Evolutionary conservation across 805 yeast genomes (phyloP), one percentile per base, ranked within the genome.

Genomic region (Priceomyces castillae): DNA sequence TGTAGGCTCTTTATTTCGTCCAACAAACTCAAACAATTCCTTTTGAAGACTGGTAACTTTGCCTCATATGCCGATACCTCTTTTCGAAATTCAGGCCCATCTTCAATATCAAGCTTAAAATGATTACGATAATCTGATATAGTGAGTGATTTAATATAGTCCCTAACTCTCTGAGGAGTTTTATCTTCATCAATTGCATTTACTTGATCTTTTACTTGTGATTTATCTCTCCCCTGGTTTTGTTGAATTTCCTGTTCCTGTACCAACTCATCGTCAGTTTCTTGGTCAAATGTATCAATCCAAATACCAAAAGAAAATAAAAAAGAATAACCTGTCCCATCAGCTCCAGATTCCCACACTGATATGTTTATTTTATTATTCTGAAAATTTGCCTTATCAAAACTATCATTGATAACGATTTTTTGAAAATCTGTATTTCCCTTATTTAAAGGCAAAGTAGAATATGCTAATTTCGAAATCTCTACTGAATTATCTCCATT

Each of bases 51-150:
- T 0, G 71, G 69, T 4, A 67, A 46, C 3, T 50, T 47, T 11
- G 52, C 44, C 46, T 71, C 75, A 44, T 66, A 64, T n/a, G 48
- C 52, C 6, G 48, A 49, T 33, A 71, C 54, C 3, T 61, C 46
- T 16, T 53, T 61, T 20, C 76, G 49, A 41, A 71, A 70, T 39
- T 69, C 73, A 4, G 76, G 76, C 0, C 76, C 76, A 48, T 71
- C 76, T 37, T 69, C 71, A 14, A 67, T 53, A 30, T 54, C 59
- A 43, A 69, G 69, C 26, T 49, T 57, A 44, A 67, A 70, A 3
- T 58, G 67, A 30, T 49, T 56, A 36, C 64, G 56, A 41, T 57
- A 60, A 23, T 63, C 62, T 2, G 42, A 22, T 5, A 49, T 26
- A 26, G 22, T 46, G 16, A 44, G 25, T 37, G 30, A 16, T 28